Evolutionary conservation across 192 early-diverging fungal species (phyloP).

Genomic region (Mortierella claussenii): DNA sequence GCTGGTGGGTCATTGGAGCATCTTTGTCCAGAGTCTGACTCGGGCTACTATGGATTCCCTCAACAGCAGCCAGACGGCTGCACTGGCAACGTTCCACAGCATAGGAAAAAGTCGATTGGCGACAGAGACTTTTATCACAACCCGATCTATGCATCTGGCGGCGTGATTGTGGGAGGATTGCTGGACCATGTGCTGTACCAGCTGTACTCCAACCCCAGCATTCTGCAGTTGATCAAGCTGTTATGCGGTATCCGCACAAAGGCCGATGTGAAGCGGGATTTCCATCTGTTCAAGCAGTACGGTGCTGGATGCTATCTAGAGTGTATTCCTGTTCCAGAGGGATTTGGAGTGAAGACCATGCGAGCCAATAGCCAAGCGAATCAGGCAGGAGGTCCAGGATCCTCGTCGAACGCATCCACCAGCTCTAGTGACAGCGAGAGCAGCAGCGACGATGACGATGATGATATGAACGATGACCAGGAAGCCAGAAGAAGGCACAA

Average conservation of each 20-base stretch:
- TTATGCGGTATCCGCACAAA: slow-evolving; percentile 68
- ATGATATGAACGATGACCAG: not conserved
- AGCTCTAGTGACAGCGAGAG: not conserved
- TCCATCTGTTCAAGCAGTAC: slow-evolving; percentile 47
- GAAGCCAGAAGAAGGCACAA: not conserved
- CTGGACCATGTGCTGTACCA: slow-evolving; percentile 64
- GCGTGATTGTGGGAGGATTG: slow-evolving; percentile 67
- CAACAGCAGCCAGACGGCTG: slow-evolving; percentile 5
- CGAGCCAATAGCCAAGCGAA: not conserved
- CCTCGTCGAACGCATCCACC: not conserved
- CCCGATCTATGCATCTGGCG: slow-evolving; percentile 75
- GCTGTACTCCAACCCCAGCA: slow-evolving; percentile 63
- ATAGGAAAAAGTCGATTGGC: not conserved
- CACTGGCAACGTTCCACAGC: too few species aligned
- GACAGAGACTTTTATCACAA: slow-evolving; percentile 51
- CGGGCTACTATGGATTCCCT: slow-evolving; percentile 27
- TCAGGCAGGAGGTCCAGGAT: too few species aligned
- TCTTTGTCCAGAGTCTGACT: slow-evolving; percentile 16
- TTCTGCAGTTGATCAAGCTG: slow-evolving; percentile 69
- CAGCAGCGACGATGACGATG: slow-evolving; percentile 4
- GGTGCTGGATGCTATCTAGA: slow-evolving; percentile 38
- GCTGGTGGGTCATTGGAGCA: slow-evolving; percentile 9
- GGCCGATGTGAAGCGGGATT: slow-evolving; percentile 48
- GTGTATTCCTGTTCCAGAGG: slow-evolving; percentile 44
- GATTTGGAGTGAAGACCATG: slow-evolving; percentile 53